phyloP scores from a whole-genome alignment of 495 filamentous ascomycete species.

The Acidiella bohemica region DNA sequence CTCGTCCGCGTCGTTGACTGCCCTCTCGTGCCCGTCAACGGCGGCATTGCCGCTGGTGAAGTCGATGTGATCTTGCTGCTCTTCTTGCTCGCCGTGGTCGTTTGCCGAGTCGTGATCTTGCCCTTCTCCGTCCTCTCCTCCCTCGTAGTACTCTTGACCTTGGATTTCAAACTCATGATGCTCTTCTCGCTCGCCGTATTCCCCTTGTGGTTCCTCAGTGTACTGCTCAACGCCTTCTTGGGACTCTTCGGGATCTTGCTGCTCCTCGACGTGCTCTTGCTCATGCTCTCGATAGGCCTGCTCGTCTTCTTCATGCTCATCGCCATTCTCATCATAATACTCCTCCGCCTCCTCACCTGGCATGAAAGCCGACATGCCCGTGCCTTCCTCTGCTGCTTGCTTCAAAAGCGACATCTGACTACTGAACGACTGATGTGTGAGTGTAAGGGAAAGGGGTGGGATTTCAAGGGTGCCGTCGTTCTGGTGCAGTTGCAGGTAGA shows the following conservation, averaged over 20 bases:
- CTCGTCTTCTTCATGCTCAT: conserved; percentile 21
- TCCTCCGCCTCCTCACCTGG: conserved; percentile 20
- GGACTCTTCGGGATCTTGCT: neutral
- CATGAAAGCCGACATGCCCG: conserved; percentile 42
- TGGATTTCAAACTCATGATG: no score
- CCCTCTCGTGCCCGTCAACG: neutral
- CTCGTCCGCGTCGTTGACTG: neutral
- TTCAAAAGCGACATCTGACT: conserved; percentile 32
- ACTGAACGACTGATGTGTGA: conserved; percentile 39
- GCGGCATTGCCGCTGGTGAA: neutral
- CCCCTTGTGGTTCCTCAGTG: neutral
- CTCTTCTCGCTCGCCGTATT: conserved; percentile 1
- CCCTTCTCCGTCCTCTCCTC: neutral
- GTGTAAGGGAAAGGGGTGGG: conserved; percentile 42
- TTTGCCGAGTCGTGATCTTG: no score
- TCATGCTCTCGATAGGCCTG: conserved; percentile 28
- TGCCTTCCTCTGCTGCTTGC: conserved; percentile 41
- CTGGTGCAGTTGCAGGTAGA: conserved; percentile 42
- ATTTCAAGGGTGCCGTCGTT: conserved; percentile 45
- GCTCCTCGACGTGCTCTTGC: conserved; percentile 23
- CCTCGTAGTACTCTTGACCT: no score
- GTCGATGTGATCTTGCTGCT: neutral
- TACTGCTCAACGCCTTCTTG: neutral
- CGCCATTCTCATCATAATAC: conserved; percentile 16
- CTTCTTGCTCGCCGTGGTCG: neutral